Evolutionary conservation across 2,329 filamentous ascomycete species (phyloP), one percentile per base, ranked within the genome.

Genomic region (Colletotrichum sp.): DNA sequence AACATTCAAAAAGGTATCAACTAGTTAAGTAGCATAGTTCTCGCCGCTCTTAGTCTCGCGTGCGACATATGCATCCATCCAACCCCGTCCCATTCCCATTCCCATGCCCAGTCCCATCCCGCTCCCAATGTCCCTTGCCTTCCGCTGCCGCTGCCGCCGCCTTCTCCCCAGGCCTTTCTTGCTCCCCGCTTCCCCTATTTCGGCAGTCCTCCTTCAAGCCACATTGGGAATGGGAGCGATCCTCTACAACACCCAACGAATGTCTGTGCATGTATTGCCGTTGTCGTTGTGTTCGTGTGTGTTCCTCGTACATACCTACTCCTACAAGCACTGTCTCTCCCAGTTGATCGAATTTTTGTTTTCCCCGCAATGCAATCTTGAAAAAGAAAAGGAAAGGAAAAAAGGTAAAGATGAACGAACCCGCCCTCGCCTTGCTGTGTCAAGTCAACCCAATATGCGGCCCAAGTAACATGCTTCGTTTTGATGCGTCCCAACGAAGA

Each of bases 281-380:
- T 30, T 59, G 24, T 28, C 55, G 22, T 30, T 59, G 55, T 59
- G 55, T 59, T 22, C n/a, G 44, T 22, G 18, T 66, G 34, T 52
- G 57, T 59, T 76, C 57, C 59, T 72, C 62, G 34, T 68, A 68
- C 63, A n/a, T 66, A 52, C 44, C n/a, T 52, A 74, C 65, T 76
- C 70, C 44, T 68, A 74, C 59, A 74, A 69, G 59, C 70, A 69
- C 32, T 74, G 16, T 73, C 28, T 73, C 28, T 64, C 44, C 36
- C 65, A 69, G 13, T 28, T 69, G 59, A 39, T 69, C 60, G 55
- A 55, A 59, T 74, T 75, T 68, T 68, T 28, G 18, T 62, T 65
- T n/a, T 22, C 70, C 74, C 65, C 70, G 74, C 74, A 69, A 76
- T 76, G 71, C 74, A 68, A 65, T 65, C 60, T 52, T 34, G 44